Evolutionary conservation across 345 rosid species (phyloP).

Genomic region (Melaleuca alternifolia): DNA sequence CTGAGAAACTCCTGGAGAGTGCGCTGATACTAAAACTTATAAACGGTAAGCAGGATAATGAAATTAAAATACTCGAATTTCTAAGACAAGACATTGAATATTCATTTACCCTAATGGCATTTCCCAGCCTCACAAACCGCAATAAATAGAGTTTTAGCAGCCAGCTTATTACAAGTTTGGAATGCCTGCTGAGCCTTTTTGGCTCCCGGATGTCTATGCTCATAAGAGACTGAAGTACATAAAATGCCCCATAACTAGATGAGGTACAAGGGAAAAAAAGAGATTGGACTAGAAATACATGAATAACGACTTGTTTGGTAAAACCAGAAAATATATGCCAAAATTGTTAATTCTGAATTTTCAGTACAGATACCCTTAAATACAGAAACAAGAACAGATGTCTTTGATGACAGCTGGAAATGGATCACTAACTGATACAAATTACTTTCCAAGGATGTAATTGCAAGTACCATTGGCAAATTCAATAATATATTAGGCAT

Average conservation of each 20-base stretch:
- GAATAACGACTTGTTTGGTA: background rate
- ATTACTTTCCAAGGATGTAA: background rate
- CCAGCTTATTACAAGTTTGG: background rate
- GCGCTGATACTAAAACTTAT: background rate
- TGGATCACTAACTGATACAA: too few relatives aligned
- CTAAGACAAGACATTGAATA: background rate
- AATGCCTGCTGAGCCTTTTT: background rate
- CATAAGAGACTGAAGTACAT: background rate
- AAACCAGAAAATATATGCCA: background rate
- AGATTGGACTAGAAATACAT: background rate
- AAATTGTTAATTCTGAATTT: background rate
- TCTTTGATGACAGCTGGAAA: background rate
- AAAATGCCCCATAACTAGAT: background rate
- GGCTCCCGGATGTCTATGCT: background rate
- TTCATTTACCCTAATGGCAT: background rate
- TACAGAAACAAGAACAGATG: background rate
- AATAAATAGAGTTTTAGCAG: background rate
- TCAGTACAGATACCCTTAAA: background rate
- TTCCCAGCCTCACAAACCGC: background rate
- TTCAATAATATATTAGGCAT: background rate
- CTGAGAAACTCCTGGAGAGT: background rate
- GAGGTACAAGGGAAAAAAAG: background rate
- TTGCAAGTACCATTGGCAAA: background rate
- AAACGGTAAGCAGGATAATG: background rate
- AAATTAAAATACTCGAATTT: background rate